Conservation (phyloP, 768 basidiomycete species). For the Serendipita vermifera region DNA sequence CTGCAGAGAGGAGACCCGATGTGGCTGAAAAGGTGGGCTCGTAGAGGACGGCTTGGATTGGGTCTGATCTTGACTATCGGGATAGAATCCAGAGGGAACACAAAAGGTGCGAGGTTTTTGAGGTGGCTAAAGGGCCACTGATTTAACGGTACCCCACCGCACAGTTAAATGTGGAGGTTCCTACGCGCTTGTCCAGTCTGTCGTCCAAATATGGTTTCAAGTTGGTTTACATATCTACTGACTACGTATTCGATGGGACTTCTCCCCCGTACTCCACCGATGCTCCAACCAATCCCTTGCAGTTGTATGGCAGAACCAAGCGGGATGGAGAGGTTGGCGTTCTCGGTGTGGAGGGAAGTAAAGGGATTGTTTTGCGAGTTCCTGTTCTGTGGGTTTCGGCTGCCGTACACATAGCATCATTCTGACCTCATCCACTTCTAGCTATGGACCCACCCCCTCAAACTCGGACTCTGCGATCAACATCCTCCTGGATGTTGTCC, state of each 20-base stretch:
- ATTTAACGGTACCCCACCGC: no score
- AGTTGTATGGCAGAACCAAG: constrained; percentile 81
- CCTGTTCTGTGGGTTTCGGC: constrained; percentile 85
- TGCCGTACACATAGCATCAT: constrained; percentile 8
- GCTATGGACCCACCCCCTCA: constrained; percentile 75
- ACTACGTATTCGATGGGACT: constrained; percentile 95
- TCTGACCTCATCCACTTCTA: constrained; percentile 21
- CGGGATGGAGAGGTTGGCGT: constrained; percentile 76
- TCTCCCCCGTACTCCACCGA: constrained; percentile 76
- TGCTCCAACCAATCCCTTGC: constrained; percentile 65
- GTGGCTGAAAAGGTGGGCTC: constrained; percentile 77
- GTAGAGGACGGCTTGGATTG: no score
- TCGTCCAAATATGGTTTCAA: constrained; percentile 48
- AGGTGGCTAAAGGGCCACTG: neutral
- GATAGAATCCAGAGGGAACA: constrained; percentile 57
- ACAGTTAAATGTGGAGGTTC: constrained; percentile 72
- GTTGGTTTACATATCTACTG: constrained; percentile 88
- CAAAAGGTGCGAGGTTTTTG: constrained; percentile 35
- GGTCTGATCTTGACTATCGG: neutral
- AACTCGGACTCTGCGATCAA: constrained; percentile 88
- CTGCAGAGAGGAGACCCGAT: constrained; percentile 87
- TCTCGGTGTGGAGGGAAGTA: constrained; percentile 43
- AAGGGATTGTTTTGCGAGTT: constrained; percentile 63
- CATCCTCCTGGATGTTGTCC: constrained; percentile 71
- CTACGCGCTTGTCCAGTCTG: constrained; percentile 55